Percentiles rank a stretch among this genome's conserved stretches.
Evolutionary conservation across 2,329 filamentous ascomycete species (phyloP).

Genomic region (Fusarium annulatum): DNA sequence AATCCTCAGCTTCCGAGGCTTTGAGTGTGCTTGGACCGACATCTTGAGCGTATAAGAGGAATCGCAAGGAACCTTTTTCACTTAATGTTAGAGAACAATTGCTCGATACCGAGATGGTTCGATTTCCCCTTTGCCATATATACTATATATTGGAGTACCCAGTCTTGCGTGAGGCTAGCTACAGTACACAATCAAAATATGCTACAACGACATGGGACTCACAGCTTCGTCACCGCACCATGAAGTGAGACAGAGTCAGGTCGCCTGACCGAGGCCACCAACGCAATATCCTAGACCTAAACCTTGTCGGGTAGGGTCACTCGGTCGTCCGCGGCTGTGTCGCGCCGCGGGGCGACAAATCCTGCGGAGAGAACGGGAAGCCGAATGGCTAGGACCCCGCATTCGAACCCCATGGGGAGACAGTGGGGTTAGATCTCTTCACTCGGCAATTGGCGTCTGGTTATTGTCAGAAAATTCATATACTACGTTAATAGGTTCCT

Average conservation of each 20-base stretch:
- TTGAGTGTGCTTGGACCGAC: background rate
- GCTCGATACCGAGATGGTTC: accelerated
- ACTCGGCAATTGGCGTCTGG: background rate
- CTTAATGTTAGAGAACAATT: accelerated
- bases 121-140: background rate
- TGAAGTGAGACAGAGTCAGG: background rate
- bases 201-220: no score
- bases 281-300: no score
- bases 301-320: accelerated
- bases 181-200: no score
- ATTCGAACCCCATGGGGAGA: background rate
- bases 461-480: background rate
- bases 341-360: background rate
- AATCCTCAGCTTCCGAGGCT: background rate
- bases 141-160: no score
- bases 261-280: background rate
- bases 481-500: background rate
- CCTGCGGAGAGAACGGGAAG: background rate
- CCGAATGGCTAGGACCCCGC: background rate
- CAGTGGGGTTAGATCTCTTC: no score
- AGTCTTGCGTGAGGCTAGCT: no score
- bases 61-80: accelerated
- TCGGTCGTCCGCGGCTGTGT: background rate
- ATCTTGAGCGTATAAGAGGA: background rate
- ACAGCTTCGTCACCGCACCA: background rate